phyloP scores from a whole-genome alignment of 345 rosid genomes.

The Xanthoceras sorbifolium region DNA sequence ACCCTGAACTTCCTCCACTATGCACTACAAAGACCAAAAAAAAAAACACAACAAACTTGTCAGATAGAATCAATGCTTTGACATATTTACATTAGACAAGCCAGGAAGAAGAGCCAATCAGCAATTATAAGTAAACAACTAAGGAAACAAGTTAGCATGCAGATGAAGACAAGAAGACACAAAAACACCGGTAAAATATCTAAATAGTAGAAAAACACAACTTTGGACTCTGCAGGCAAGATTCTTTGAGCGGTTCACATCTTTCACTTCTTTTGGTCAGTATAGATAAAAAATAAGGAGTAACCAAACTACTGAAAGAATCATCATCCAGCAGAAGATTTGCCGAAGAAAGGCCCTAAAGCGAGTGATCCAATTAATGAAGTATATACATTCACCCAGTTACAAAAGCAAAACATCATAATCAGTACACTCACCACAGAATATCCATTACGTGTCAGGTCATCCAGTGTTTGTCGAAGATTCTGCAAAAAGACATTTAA shows the following conservation, averaged over 20 bases:
- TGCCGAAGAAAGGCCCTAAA: not conserved
- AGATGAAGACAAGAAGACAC: not conserved
- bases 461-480: conserved; percentile 97
- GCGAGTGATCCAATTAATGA: not conserved
- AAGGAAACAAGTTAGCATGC: not conserved
- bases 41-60: conserved; percentile 13
- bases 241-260: not conserved
- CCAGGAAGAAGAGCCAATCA: not conserved
- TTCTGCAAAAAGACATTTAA: conserved; percentile 57
- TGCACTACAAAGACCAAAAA: conserved; percentile 60
- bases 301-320: not conserved
- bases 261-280: not conserved
- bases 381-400: not conserved
- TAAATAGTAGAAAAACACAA: not conserved
- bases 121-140: not conserved
- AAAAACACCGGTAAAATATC: not conserved
- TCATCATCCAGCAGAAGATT: not conserved
- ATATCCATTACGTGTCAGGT: conserved; percentile 76
- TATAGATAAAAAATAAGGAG: not conserved
- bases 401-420: conserved; percentile 3
- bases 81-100: not conserved
- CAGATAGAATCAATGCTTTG: not conserved
- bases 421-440: conserved; percentile 73
- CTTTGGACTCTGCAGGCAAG: not conserved
- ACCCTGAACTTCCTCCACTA: conserved; percentile 98